These are phyloP conservation scores for Mycena metata DNA, from an alignment of 768 basidiomycete genomes.

Conservation along the genomic window DNA sequence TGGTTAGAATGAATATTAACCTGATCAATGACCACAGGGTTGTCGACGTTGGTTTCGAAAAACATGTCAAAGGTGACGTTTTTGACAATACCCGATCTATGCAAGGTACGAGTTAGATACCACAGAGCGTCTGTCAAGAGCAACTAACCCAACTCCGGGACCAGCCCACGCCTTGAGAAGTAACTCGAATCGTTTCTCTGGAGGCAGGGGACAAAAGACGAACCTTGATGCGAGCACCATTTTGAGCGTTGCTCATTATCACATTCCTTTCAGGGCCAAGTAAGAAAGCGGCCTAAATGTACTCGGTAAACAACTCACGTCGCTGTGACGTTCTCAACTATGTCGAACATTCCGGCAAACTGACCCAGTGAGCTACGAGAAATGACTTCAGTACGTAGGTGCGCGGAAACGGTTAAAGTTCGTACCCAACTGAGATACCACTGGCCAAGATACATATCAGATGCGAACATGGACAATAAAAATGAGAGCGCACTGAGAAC, in stretches of 20 bases:
- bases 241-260: slow-evolving; percentile 71
- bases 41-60: slow-evolving; percentile 66
- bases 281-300: not conserved
- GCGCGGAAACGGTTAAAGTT: not conserved
- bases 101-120: too few species aligned
- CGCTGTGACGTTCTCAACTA: slow-evolving; percentile 72
- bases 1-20: not conserved
- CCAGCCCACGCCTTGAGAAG: slow-evolving; percentile 64
- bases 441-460: slow-evolving; percentile 36
- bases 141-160: slow-evolving; percentile 60
- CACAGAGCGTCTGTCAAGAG: too few species aligned
- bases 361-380: slow-evolving; percentile 67
- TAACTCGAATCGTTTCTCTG: not conserved
- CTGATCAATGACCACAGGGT: slow-evolving; percentile 69
- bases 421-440: slow-evolving; percentile 55
- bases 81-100: slow-evolving; percentile 59
- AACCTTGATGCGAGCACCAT: slow-evolving; percentile 74
- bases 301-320: slow-evolving; percentile 49
- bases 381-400: not conserved
- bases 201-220: not conserved
- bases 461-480: not conserved
- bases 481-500: slow-evolving; percentile 59
- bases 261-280: slow-evolving; percentile 56
- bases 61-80: slow-evolving; percentile 68
- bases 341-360: slow-evolving; percentile 65